These are phyloP conservation scores for Plectosphaerella cucumerina DNA, from an alignment of 2,329 filamentous ascomycete species.

Conservation along the genomic window DNA sequence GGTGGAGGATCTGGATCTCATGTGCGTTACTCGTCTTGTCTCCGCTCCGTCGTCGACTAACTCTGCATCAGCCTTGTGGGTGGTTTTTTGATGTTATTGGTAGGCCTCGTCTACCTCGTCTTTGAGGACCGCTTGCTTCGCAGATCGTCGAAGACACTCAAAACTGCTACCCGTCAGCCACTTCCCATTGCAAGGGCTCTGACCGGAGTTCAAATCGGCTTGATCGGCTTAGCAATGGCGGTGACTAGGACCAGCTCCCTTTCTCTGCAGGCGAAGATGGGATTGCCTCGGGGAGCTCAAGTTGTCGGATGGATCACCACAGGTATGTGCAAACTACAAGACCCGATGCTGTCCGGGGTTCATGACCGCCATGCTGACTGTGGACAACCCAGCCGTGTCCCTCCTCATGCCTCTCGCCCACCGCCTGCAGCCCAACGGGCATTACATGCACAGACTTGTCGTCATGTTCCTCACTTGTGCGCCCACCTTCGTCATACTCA, in stretches of 20 bases:
- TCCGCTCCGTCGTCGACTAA: conserved; percentile 12
- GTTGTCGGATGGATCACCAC: conserved; percentile 79
- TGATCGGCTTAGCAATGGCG: conserved; percentile 75
- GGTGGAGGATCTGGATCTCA: conserved; percentile 67
- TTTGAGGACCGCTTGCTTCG: conserved; percentile 59
- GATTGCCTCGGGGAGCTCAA: conserved; percentile 84
- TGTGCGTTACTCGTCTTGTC: conserved; percentile 47
- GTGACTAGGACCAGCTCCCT: conserved; percentile 84
- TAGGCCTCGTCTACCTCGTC: conserved; percentile 73
- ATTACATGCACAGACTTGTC: conserved; percentile 86
- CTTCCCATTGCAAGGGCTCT: conserved; percentile 49
- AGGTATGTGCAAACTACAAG: conserved; percentile 41
- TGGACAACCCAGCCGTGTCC: conserved; percentile 55
- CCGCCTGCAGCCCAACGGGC: conserved; percentile 70
- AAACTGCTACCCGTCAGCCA: background rate
- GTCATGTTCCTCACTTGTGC: conserved; percentile 91
- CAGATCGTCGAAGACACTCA: background rate
- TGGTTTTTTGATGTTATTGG: conserved; percentile 69
- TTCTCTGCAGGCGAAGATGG: conserved; percentile 79
- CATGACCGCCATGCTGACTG: conserved; percentile 1
- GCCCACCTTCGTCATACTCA: conserved; percentile 90
- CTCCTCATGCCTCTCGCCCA: conserved; percentile 79
- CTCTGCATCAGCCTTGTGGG: conserved; percentile 57
- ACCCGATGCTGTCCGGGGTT: background rate
- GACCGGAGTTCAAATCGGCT: conserved; percentile 64